phyloP scores from a whole-genome alignment of 2,329 filamentous ascomycete species.

The Remersonia thermophila region DNA sequence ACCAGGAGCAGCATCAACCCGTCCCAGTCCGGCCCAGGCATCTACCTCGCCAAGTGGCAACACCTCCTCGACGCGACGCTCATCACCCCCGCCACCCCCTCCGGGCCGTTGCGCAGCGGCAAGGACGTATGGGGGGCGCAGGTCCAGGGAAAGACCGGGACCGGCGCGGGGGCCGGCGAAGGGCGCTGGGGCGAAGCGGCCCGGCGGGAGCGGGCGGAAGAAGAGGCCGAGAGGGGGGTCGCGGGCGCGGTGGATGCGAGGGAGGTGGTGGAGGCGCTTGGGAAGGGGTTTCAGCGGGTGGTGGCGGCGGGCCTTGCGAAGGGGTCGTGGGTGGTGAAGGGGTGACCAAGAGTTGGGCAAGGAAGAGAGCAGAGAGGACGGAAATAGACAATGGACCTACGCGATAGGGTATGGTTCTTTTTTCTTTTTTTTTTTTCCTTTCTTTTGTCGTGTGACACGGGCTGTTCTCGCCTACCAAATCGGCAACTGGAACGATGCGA shows the following conservation, averaged over 20 bases:
- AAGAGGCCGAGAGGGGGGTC: not conserved
- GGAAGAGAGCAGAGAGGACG: too few relatives aligned
- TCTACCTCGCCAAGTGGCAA: slow-evolving; percentile 63
- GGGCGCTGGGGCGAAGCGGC: slow-evolving; percentile 18
- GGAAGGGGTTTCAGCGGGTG: slow-evolving; percentile 25
- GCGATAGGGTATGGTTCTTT: too few relatives aligned
- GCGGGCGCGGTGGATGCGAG: slow-evolving; percentile 7
- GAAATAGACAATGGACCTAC: too few relatives aligned
- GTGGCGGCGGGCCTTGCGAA: slow-evolving; percentile 7
- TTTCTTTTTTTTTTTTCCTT: too few relatives aligned
- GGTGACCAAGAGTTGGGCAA: not conserved
- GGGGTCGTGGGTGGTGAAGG: slow-evolving; percentile 2
- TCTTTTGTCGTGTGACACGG: not conserved
- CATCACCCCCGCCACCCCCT: slow-evolving; percentile 47
- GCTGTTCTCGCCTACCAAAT: not conserved
- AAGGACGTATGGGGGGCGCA: slow-evolving; percentile 36
- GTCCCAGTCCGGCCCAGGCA: slow-evolving; percentile 48
- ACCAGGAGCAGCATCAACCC: not conserved
- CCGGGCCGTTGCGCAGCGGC: slow-evolving; percentile 41
- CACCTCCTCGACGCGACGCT: slow-evolving; percentile 54
- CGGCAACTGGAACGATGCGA: not conserved
- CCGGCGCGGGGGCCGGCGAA: too few relatives aligned
- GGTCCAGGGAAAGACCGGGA: slow-evolving; percentile 31
- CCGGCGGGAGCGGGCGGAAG: slow-evolving; percentile 2
- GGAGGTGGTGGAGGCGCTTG: slow-evolving; percentile 29